Percentiles rank a stretch among this genome's conserved stretches.
Evolutionary conservation across 805 yeast species (phyloP).

Genomic region (Suhomyces xylopsoci): DNA sequence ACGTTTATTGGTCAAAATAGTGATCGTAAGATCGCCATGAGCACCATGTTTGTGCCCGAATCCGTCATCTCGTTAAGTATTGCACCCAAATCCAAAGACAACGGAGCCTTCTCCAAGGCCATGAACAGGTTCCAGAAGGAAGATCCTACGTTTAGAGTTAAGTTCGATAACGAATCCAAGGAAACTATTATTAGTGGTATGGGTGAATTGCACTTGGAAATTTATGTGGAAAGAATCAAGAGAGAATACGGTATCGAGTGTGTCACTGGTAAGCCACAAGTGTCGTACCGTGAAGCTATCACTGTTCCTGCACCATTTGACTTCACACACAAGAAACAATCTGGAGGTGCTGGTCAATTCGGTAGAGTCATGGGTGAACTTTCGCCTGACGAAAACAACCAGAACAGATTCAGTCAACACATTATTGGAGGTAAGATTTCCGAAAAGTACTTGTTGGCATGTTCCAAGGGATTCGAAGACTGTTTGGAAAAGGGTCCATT

Average conservation of each 20-base stretch:
- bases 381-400: slow-evolving; percentile 54
- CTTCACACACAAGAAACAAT: slow-evolving; percentile 94
- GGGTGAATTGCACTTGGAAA: slow-evolving; percentile 97
- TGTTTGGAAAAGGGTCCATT: slow-evolving; percentile 95
- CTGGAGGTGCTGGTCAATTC: slow-evolving; percentile 99
- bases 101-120: slow-evolving; percentile 89
- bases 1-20: slow-evolving; percentile 81
- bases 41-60: slow-evolving; percentile 98
- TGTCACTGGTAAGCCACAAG: slow-evolving; percentile 95
- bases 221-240: slow-evolving; percentile 96
- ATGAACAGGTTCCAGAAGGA: slow-evolving; percentile 97
- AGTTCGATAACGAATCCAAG: slow-evolving; percentile 84
- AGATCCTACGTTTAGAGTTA: slow-evolving; percentile 96
- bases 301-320: slow-evolving; percentile 73
- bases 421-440: slow-evolving; percentile 97
- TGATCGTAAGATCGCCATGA: slow-evolving; percentile 77
- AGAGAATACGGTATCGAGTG: slow-evolving; percentile 97
- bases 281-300: slow-evolving; percentile 94
- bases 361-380: slow-evolving; percentile 92
- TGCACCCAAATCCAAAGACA: slow-evolving; percentile 83
- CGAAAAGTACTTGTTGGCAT: slow-evolving; percentile 90
- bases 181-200: slow-evolving; percentile 95
- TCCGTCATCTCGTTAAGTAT: slow-evolving; percentile 94
- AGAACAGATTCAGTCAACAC: slow-evolving; percentile 76
- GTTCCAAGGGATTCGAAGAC: slow-evolving; percentile 94